Conservation (phyloP, 345 rosid genomes). For the Eucalyptus regnans region DNA sequence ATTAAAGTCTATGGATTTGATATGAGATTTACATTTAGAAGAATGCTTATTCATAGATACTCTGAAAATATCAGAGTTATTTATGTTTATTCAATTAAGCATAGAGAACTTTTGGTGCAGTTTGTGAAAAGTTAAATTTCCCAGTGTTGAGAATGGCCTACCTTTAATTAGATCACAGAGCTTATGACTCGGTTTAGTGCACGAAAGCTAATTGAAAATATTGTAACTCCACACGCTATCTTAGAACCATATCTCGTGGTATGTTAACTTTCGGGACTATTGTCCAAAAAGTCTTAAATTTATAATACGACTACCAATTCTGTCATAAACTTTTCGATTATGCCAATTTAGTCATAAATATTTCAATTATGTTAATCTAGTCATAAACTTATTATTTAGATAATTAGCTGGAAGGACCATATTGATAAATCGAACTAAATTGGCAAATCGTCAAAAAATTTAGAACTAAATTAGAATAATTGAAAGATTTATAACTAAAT, state of each 20-base stretch:
- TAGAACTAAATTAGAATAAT: no score
- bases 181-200: neutral
- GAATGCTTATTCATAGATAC: neutral
- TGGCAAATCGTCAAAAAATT: no score
- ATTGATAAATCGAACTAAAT: no score
- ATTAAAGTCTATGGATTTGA: neutral
- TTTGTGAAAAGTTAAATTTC: neutral
- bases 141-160: neutral
- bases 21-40: neutral
- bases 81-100: neutral
- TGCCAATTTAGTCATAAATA: no score
- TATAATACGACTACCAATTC: no score
- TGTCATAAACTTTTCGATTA: rapidly evolving
- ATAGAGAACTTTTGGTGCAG: neutral
- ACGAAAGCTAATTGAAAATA: no score
- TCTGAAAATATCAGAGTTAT: neutral
- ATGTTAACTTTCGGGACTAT: neutral
- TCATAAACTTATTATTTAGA: no score
- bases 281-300: no score
- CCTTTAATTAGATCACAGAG: neutral
- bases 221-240: no score
- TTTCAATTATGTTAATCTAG: no score
- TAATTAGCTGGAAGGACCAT: no score
- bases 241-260: neutral
- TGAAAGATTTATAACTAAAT: no score